phyloP scores from a whole-genome alignment of 2,329 filamentous ascomycete species.

The Cytospora piceicola region DNA sequence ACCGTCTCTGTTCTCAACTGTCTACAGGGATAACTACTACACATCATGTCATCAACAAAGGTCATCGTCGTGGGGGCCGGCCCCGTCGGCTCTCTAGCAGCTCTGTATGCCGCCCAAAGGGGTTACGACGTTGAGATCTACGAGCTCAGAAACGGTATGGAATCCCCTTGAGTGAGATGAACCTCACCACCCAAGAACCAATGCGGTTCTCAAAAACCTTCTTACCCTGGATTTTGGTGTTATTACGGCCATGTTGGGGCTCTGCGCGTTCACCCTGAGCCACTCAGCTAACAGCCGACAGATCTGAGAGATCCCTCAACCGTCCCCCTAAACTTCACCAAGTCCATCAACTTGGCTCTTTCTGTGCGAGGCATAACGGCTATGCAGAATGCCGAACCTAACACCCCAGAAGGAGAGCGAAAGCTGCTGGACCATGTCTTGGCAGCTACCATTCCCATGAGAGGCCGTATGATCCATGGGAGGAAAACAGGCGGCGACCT shows the following conservation, averaged over 20 bases:
- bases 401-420: constrained; percentile 50
- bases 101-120: constrained; percentile 86
- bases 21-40: no score
- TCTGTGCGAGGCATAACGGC: constrained; percentile 94
- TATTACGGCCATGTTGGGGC: background rate
- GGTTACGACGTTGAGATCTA: constrained; percentile 93
- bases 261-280: background rate
- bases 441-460: constrained; percentile 84
- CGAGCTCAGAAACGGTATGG: constrained; percentile 82
- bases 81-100: constrained; percentile 89
- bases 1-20: background rate
- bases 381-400: constrained; percentile 63
- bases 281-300: constrained; percentile 42
- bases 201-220: background rate
- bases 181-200: constrained; percentile 24
- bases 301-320: constrained; percentile 85
- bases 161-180: constrained; percentile 13
- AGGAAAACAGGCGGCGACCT: constrained; percentile 65
- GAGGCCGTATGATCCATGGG: constrained; percentile 94
- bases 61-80: constrained; percentile 88
- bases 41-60: constrained; percentile 48
- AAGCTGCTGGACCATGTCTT: constrained; percentile 76
- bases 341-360: constrained; percentile 96
- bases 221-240: background rate
- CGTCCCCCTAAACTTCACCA: constrained; percentile 89